Evolutionary conservation across 2,329 filamentous ascomycete species (phyloP), one percentile per base, ranked within the genome.

Genomic region (Neonectria ditissima): DNA sequence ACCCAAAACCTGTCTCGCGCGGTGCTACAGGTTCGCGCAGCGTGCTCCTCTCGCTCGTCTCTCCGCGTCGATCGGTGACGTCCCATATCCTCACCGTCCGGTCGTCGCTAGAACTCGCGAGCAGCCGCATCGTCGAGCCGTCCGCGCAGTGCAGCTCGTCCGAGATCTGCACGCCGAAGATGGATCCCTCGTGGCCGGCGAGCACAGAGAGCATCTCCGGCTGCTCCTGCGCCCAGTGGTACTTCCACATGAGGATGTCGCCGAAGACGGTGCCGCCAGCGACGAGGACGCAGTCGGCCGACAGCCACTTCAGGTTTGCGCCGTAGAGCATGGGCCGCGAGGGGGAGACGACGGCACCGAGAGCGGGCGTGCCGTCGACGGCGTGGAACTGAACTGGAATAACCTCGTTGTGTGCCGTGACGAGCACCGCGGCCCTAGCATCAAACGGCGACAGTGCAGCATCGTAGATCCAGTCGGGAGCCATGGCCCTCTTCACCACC

Each of bases 31-130:
- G 62, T 20, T 70, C 71, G 32, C 48, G 51, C 32, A 34, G 13
- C 9, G 26, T 47, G 14, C 61, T 65, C 13, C 54, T 43, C 10
- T 44, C 37, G 13, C 59, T 51, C 13, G 52, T 32, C 16, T 59
- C 18, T 2, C 61, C 62, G 3, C 61, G 60, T 16, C 82, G 81
- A 59, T 88, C 84, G 0, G 90, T 89, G 8, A 97, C 87, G 74
- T 97, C 89, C 95, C 96, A 98, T 1, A 98, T 80, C 14, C 92
- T 86, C 22, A 99, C 88, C 0, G 94, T 97, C 54, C 96, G 87
- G 78, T 99, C 96, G 75, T 99, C 96, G 74, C 95, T 98, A 76
- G 96, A 99, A 72, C 92, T 97, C 14, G 91, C 92, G 34, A 99
- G 83, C n/a, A 97, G 77, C 55, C 92, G 84, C 26, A 82, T 80